phyloP scores from a whole-genome alignment of 2,329 filamentous ascomycete species.

The Amesomyces nigricolor region DNA sequence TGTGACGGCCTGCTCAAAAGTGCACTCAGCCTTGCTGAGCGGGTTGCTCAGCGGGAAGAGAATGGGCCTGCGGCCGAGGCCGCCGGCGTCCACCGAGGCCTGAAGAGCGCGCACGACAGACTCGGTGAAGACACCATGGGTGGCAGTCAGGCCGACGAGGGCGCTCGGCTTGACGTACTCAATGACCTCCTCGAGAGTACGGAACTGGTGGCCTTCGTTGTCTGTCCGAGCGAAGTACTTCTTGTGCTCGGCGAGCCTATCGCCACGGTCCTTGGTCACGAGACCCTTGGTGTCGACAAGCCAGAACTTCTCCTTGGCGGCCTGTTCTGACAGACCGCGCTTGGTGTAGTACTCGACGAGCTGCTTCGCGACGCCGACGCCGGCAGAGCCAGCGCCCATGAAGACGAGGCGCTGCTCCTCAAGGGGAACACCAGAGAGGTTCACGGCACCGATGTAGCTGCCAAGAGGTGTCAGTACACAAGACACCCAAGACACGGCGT shows the following conservation, averaged over 20 bases:
- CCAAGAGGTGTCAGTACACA: conserved; percentile 17
- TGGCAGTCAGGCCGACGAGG: conserved; percentile 88
- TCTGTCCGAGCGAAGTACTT: conserved; percentile 63
- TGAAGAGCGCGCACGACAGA: conserved; percentile 69
- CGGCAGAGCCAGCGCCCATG: conserved; percentile 90
- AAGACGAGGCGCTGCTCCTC: conserved; percentile 94
- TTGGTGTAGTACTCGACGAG: conserved; percentile 95
- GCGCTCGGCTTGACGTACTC: conserved; percentile 94
- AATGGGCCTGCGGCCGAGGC: conserved; percentile 72
- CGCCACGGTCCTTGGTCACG: conserved; percentile 86
- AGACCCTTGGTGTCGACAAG: conserved; percentile 96
- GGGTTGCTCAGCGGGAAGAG: conserved; percentile 97
- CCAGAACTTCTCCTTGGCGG: conserved; percentile 89
- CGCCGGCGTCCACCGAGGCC: conserved; percentile 56
- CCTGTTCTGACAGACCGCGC: conserved; percentile 80
- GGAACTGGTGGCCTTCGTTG: conserved; percentile 64
- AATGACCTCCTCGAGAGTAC: conserved; percentile 81
- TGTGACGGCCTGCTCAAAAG: conserved; percentile 85
- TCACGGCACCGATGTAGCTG: conserved; percentile 65
- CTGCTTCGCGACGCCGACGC: conserved; percentile 96
- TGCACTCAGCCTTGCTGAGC: conserved; percentile 94
- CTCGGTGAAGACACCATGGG: conserved; percentile 90
- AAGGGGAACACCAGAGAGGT: conserved; percentile 75
- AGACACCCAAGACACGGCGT: neutral
- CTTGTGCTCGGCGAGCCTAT: conserved; percentile 88